A percentile compares a stretch with the other conserved stretches of the same genome.
phyloP scores from a whole-genome alignment of 2,329 filamentous ascomycete genomes.

The Arthrobotrys sinensis region DNA sequence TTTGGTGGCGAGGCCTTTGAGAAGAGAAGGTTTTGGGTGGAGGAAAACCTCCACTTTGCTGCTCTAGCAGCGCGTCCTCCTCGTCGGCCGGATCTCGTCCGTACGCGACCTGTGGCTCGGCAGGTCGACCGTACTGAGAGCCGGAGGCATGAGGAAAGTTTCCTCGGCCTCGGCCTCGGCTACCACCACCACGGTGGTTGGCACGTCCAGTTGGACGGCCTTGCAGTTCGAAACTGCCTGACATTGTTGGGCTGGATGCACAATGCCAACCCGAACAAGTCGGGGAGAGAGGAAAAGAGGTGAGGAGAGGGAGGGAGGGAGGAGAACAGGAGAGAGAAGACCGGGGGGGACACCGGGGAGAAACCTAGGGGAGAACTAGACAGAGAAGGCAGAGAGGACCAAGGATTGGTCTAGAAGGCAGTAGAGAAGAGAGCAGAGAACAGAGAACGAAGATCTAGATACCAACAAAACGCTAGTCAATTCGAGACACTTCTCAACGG shows the following conservation, averaged over 20 bases:
- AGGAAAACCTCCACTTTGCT: not conserved
- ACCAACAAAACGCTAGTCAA: constrained; percentile 17
- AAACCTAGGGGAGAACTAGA: not conserved
- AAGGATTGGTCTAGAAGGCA: constrained; percentile 1
- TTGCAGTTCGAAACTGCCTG: constrained; percentile 1
- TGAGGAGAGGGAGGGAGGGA: not conserved
- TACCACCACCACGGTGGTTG: constrained; percentile 4
- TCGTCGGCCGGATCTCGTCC: constrained; percentile 15
- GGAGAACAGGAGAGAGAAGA: not conserved
- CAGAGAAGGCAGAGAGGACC: not conserved
- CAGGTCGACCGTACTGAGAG: constrained; percentile 7
- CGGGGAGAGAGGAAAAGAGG: not conserved
- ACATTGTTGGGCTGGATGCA: constrained; percentile 38
- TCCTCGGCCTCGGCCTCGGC: constrained; percentile 12
- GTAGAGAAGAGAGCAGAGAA: not conserved
- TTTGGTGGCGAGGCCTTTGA: not conserved
- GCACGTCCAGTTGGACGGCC: constrained; percentile 13
- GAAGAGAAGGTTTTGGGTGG: not conserved
- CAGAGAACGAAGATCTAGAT: constrained; percentile 7
- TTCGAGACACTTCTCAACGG: not conserved
- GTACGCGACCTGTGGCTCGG: constrained; percentile 20
- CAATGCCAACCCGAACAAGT: constrained; percentile 22
- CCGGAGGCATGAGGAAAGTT: not conserved
- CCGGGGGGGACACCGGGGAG: not conserved
- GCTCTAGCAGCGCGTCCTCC: not conserved